phyloP scores from a whole-genome alignment of 352 stramenopile genomes.

The Pythium graminicola region DNA sequence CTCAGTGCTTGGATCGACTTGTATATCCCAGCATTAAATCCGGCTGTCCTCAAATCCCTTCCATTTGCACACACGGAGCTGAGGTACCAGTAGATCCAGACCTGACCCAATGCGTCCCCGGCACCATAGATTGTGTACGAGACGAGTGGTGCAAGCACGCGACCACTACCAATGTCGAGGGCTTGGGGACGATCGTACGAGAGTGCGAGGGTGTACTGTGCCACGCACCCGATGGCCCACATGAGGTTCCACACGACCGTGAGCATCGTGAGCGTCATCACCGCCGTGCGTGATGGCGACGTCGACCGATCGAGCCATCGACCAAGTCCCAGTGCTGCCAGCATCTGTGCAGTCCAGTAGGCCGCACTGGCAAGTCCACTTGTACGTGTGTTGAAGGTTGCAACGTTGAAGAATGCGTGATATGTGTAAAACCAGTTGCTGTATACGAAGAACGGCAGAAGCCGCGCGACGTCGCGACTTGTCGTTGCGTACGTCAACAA shows the following conservation, averaged over 20 bases:
- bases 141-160: constrained; percentile 27
- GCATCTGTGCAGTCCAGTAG: constrained; percentile 47
- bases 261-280: constrained; percentile 12
- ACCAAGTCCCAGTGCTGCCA: constrained; percentile 27
- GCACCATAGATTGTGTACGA: constrained; percentile 70
- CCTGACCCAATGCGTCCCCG: constrained; percentile 66
- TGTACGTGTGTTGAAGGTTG: constrained; percentile 37
- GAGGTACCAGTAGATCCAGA: constrained; percentile 80
- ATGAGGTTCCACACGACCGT: constrained; percentile 27
- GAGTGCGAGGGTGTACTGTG: constrained; percentile 20
- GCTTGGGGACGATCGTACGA: constrained; percentile 20
- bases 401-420: constrained; percentile 46
- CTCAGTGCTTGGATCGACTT: constrained; percentile 52
- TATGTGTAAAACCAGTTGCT: constrained; percentile 70
- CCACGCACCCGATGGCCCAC: constrained; percentile 32
- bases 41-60: constrained; percentile 28
- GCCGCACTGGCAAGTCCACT: constrained; percentile 29
- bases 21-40: constrained; percentile 57
- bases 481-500: constrained; percentile 7
- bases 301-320: constrained; percentile 19
- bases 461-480: constrained; percentile 14
- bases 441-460: constrained; percentile 51
- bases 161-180: constrained; percentile 25
- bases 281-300: not conserved
- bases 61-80: constrained; percentile 31